Conservation (phyloP, 352 stramenopile species). For the Phytophthora chlamydospora region DNA sequence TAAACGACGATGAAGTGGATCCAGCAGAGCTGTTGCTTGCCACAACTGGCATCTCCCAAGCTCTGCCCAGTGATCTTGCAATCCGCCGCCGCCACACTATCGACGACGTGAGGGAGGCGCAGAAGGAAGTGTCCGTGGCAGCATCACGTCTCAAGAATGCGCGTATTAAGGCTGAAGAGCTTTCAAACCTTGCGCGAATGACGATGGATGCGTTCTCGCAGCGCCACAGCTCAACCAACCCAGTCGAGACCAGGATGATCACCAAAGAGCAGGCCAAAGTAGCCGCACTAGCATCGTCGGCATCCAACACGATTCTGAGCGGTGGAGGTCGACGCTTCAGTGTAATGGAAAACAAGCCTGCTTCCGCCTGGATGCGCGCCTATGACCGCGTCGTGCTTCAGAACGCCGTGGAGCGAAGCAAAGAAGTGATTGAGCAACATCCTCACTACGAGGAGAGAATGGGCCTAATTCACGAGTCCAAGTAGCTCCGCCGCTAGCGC, state of each 20-base stretch:
- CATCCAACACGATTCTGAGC: conserved; percentile 29
- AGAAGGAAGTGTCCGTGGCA: conserved; percentile 74
- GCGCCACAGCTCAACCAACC: conserved; percentile 16
- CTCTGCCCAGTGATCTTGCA: conserved; percentile 53
- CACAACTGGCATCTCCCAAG: conserved; percentile 10
- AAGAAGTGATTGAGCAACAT: conserved; percentile 47
- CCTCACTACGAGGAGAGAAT: conserved; percentile 28
- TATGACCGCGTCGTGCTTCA: conserved; percentile 74
- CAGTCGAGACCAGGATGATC: conserved; percentile 5
- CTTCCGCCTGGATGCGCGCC: conserved; percentile 63
- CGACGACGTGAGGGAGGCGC: conserved; percentile 77
- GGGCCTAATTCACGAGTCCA: conserved; percentile 16
- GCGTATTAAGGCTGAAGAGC: conserved; percentile 69
- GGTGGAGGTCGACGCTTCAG: conserved; percentile 25
- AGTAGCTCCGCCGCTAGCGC: too few relatives aligned
- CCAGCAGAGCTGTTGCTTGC: conserved; percentile 49
- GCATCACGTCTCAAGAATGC: conserved; percentile 78
- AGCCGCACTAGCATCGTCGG: conserved; percentile 25
- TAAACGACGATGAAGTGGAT: conserved; percentile 71
- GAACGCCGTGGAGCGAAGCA: conserved; percentile 72
- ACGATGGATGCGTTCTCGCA: conserved; percentile 70
- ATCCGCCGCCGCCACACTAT: conserved; percentile 80
- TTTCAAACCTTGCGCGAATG: conserved; percentile 75
- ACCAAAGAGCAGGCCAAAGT: conserved; percentile 17
- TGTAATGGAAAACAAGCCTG: conserved; percentile 25